These are phyloP conservation scores for Vigna reflexopilosa DNA, from an alignment of 306 rosid genomes.

Conservation along the genomic window DNA sequence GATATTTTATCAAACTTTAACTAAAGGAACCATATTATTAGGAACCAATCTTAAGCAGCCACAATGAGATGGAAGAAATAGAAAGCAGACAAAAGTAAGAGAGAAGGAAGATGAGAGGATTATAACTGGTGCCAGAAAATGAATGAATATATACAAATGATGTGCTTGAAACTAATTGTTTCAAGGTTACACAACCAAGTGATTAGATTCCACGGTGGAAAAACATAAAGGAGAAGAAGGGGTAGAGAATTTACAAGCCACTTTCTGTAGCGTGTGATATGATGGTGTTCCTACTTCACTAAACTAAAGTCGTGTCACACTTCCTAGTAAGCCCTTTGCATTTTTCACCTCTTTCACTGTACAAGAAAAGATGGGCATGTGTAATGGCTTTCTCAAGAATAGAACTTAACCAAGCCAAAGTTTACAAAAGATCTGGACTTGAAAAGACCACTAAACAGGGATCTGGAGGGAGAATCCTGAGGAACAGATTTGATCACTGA, in stretches of 20 bases:
- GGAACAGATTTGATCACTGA: conserved; percentile 64
- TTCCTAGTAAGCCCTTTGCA: conserved; percentile 43
- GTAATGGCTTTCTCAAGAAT: conserved; percentile 55
- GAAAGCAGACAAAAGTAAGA: conserved; percentile 2
- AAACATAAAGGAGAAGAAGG: conserved; percentile 39
- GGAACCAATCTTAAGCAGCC: neutral
- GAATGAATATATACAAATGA: conserved; percentile 49
- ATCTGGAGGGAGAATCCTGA: conserved; percentile 85
- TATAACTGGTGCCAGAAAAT: conserved; percentile 20
- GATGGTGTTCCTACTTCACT: conserved; percentile 47
- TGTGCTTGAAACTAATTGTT: conserved; percentile 43
- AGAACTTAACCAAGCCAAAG: conserved; percentile 81
- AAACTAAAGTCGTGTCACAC: conserved; percentile 46
- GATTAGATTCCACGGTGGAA: conserved; percentile 44
- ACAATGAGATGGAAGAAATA: neutral
- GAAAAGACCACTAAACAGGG: conserved; percentile 92
- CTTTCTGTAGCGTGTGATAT: conserved; percentile 43
- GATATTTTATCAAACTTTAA: neutral
- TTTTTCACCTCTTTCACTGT: conserved; percentile 46
- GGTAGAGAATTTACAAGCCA: conserved; percentile 52
- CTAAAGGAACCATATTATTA: neutral
- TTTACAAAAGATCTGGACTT: conserved; percentile 95
- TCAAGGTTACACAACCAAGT: conserved; percentile 49
- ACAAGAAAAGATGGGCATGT: conserved; percentile 43
- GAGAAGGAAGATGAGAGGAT: conserved; percentile 13